Evolutionary conservation across 768 basidiomycete genomes (phyloP).

Genomic region (Leucosporidium yakuticum): DNA sequence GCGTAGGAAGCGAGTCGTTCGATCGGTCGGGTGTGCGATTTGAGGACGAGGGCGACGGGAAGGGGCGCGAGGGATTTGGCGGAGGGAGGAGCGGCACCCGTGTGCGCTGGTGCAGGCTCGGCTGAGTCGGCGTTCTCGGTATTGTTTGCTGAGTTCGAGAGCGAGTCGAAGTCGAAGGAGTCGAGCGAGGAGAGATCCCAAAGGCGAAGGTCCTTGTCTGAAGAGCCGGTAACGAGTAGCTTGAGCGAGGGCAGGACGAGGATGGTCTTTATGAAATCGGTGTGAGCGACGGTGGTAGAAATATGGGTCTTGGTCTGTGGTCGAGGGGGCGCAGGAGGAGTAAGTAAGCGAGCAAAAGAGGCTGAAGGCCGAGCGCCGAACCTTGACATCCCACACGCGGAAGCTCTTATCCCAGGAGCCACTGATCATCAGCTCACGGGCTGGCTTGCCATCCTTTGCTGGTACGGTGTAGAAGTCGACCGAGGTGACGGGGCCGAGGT

Average conservation of each 20-base stretch:
- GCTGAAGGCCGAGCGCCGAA: slow-evolving; percentile 44
- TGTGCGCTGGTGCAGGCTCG: not conserved
- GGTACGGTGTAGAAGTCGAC: slow-evolving; percentile 54
- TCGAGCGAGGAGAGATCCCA: slow-evolving; percentile 58
- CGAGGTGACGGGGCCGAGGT: slow-evolving; percentile 80
- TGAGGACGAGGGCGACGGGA: slow-evolving; percentile 59
- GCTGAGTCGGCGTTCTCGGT: too few species aligned
- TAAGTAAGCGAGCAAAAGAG: not conserved
- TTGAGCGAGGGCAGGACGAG: slow-evolving; percentile 60
- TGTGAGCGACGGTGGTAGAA: slow-evolving; percentile 65
- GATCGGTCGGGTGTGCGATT: slow-evolving; percentile 80
- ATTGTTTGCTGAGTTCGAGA: slow-evolving; percentile 36
- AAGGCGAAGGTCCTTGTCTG: slow-evolving; percentile 79
- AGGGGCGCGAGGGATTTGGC: slow-evolving; percentile 23
- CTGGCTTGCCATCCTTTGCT: slow-evolving; percentile 40
- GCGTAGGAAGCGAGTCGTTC: slow-evolving; percentile 63
- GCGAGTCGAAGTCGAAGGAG: slow-evolving; percentile 42
- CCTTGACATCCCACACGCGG: slow-evolving; percentile 74
- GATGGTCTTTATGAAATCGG: slow-evolving; percentile 84
- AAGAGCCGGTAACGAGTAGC: slow-evolving; percentile 76
- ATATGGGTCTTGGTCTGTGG: slow-evolving; percentile 63
- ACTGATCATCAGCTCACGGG: slow-evolving; percentile 62
- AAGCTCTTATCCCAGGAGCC: slow-evolving; percentile 98
- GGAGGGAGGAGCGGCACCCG: slow-evolving; percentile 22
- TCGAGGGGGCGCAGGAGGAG: not conserved